Conservation (phyloP, 2,329 filamentous ascomycete genomes). For the Neofusicoccum ribis region DNA sequence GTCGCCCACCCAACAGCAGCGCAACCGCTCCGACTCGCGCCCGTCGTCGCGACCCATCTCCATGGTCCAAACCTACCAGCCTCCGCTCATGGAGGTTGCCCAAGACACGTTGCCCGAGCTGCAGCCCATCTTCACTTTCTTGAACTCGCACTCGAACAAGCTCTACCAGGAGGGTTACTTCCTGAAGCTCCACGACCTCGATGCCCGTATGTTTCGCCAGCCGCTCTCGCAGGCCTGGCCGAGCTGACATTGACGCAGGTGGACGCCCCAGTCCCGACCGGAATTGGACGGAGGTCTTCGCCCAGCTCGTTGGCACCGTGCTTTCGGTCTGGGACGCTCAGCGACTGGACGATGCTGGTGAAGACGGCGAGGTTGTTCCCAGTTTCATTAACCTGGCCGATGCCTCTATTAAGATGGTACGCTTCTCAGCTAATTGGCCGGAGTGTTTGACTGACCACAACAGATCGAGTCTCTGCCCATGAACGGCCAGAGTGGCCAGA, state of each 20-base stretch:
- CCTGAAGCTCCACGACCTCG: constrained; percentile 91
- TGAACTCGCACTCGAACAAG: constrained; percentile 95
- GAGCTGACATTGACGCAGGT: constrained; percentile 55
- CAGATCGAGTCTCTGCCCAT: constrained; percentile 75
- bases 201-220: constrained; percentile 67
- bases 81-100: constrained; percentile 80
- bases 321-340: constrained; percentile 94
- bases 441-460: background rate
- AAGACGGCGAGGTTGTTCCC: constrained; percentile 80
- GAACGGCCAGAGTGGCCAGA: constrained; percentile 71
- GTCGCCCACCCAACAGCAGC: constrained; percentile 38
- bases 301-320: constrained; percentile 92
- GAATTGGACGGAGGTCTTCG: constrained; percentile 95
- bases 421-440: constrained; percentile 1
- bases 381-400: constrained; percentile 97
- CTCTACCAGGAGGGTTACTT: constrained; percentile 98
- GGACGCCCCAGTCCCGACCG: constrained; percentile 83
- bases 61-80: constrained; percentile 82
- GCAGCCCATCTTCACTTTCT: constrained; percentile 87
- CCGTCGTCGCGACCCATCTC: constrained; percentile 72
- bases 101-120: constrained; percentile 89
- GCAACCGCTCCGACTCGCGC: constrained; percentile 48
- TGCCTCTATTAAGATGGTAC: constrained; percentile 96
- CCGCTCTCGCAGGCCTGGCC: constrained; percentile 16
- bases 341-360: constrained; percentile 82